Percentiles rank a stretch among this genome's conserved stretches.
These are phyloP conservation scores for Puccinia horiana DNA, from an alignment of 1,284 basidiomycete species.

Conservation along the genomic window DNA sequence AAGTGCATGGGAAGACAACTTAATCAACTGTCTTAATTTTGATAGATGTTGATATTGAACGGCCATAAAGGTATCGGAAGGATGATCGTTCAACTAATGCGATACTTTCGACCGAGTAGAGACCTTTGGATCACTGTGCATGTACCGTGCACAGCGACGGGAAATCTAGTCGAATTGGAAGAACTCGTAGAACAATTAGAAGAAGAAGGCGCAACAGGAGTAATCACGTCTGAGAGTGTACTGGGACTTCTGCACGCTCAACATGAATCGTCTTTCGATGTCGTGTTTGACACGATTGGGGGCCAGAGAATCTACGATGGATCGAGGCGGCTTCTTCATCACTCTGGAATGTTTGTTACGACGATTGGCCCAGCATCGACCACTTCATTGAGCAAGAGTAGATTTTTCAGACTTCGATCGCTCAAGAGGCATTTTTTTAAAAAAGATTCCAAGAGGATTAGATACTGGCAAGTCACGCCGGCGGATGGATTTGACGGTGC, in stretches of 20 bases:
- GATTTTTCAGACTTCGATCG: slow-evolving; percentile 35
- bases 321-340: slow-evolving; percentile 42
- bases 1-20: neutral
- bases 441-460: slow-evolving; percentile 43
- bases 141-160: slow-evolving; percentile 54
- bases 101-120: slow-evolving; percentile 53
- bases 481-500: slow-evolving; percentile 35
- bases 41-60: slow-evolving; percentile 59
- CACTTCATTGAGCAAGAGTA: slow-evolving; percentile 9
- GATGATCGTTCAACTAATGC: slow-evolving; percentile 59
- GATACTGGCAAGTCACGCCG: slow-evolving; percentile 46
- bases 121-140: slow-evolving; percentile 60
- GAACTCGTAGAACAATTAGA: slow-evolving; percentile 13
- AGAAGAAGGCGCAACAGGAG: slow-evolving; percentile 40
- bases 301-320: slow-evolving; percentile 46
- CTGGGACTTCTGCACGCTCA: slow-evolving; percentile 10
- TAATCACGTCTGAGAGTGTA: slow-evolving; percentile 38
- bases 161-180: slow-evolving; percentile 15
- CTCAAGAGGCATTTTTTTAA: slow-evolving; percentile 36
- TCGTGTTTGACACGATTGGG: slow-evolving; percentile 47
- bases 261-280: slow-evolving; percentile 41
- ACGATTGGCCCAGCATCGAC: slow-evolving; percentile 25
- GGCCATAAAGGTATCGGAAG: slow-evolving; percentile 60
- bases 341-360: slow-evolving; percentile 45
- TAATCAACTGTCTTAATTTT: neutral